These are phyloP conservation scores for Puccinia coronata DNA, from an alignment of 1,284 basidiomycete species.

Conservation along the genomic window DNA sequence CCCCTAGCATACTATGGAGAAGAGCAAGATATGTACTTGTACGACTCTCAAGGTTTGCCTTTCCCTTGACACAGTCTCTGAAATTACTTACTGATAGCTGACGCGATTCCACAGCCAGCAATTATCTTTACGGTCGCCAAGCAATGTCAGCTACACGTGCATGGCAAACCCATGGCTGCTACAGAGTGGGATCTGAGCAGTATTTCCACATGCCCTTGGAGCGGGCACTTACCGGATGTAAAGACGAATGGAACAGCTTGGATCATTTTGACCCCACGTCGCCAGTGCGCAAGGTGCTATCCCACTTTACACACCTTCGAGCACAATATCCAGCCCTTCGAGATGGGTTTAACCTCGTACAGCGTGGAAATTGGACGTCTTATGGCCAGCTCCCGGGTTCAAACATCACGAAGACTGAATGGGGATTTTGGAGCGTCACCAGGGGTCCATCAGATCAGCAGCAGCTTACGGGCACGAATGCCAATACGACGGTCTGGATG, in stretches of 20 bases:
- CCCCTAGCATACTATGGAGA: conserved; percentile 64
- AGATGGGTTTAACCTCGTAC: conserved; percentile 77
- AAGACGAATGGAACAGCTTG: conserved; percentile 81
- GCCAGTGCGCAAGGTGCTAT: conserved; percentile 70
- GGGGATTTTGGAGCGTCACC: conserved; percentile 79
- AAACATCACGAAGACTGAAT: conserved; percentile 73
- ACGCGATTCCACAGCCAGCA: not conserved
- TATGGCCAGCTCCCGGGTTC: conserved; percentile 76
- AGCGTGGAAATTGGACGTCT: conserved; percentile 78
- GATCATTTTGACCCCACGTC: conserved; percentile 92
- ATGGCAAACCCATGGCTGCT: conserved; percentile 89
- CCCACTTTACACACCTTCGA: conserved; percentile 73
- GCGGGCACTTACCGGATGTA: conserved; percentile 73
- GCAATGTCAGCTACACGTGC: conserved; percentile 79
- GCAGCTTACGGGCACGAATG: conserved; percentile 65
- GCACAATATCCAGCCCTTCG: conserved; percentile 70
- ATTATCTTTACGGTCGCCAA: conserved; percentile 69
- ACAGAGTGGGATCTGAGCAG: conserved; percentile 79
- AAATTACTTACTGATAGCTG: not conserved
- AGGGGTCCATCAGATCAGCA: conserved; percentile 36
- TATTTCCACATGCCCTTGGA: conserved; percentile 86
- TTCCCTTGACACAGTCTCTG: conserved; percentile 66
- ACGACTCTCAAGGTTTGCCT: conserved; percentile 45
- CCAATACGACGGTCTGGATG: conserved; percentile 58
- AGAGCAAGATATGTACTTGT: conserved; percentile 49